A percentile compares a stretch with the other conserved stretches of the same genome.
Conservation (phyloP, 225 moss, liverwort and hornwort genomes). For the Bryum argenteum region DNA sequence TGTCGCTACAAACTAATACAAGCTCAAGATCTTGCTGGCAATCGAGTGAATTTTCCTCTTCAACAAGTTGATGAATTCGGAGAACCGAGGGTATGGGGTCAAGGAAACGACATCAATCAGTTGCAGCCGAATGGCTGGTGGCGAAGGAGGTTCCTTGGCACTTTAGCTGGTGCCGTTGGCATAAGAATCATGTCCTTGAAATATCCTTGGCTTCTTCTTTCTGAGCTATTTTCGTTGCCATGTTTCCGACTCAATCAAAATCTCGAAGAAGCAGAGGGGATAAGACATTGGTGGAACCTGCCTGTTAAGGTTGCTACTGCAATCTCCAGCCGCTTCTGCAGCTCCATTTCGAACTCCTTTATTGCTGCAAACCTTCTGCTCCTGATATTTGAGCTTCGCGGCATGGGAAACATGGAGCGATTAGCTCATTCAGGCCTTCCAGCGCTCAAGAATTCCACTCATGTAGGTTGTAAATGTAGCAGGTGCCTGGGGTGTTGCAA, state of each 20-base stretch:
- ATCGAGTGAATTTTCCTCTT: slow-evolving; percentile 22
- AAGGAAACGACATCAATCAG: slow-evolving; percentile 29
- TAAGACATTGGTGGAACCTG: slow-evolving; percentile 45
- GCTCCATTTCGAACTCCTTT: slow-evolving; percentile 44
- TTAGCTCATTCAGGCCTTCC: slow-evolving; percentile 22
- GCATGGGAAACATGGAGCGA: slow-evolving; percentile 26
- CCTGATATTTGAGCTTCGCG: slow-evolving; percentile 39
- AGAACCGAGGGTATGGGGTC: slow-evolving; percentile 24
- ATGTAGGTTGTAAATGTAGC: slow-evolving; percentile 22
- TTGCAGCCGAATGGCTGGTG: slow-evolving; percentile 38
- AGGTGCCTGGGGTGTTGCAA: slow-evolving; percentile 20
- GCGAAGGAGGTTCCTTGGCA: slow-evolving; percentile 35
- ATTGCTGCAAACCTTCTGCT: slow-evolving; percentile 44
- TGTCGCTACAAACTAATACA: slow-evolving; percentile 29
- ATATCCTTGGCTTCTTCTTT: slow-evolving; percentile 42
- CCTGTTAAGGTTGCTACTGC: slow-evolving; percentile 41
- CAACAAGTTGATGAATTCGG: slow-evolving; percentile 18
- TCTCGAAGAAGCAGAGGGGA: slow-evolving; percentile 16
- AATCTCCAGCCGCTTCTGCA: slow-evolving; percentile 44
- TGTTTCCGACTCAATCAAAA: slow-evolving; percentile 33
- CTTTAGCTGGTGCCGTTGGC: slow-evolving; percentile 46
- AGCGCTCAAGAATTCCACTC: slow-evolving; percentile 17
- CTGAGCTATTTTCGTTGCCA: slow-evolving; percentile 36
- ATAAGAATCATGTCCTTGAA: slow-evolving; percentile 40
- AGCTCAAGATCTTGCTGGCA: slow-evolving; percentile 22